A percentile compares a stretch with the other conserved stretches of the same genome.
Conservation (phyloP, 1,284 basidiomycete species). For the Psilocybe mexicana region DNA sequence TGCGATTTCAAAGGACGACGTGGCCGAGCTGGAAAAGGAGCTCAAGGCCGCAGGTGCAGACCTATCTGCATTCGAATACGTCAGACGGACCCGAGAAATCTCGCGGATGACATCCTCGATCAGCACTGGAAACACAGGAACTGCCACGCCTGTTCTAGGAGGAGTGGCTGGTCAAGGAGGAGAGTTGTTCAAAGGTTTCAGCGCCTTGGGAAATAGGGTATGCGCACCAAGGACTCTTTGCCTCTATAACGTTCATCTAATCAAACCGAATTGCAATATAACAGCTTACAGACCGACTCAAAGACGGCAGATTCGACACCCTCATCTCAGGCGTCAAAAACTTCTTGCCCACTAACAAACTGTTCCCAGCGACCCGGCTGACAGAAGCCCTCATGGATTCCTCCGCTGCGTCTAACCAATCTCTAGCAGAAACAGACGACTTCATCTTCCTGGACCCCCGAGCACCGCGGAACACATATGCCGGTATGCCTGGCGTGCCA, state of each 20-base stretch:
- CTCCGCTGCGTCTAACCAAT: constrained; percentile 86
- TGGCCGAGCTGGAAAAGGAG: constrained; percentile 86
- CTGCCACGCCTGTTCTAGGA: constrained; percentile 77
- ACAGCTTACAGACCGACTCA: constrained; percentile 88
- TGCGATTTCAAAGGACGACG: constrained; percentile 81
- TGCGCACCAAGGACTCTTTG: too few species aligned
- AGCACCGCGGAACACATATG: constrained; percentile 59
- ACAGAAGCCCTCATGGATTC: constrained; percentile 98
- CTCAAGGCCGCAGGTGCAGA: constrained; percentile 81
- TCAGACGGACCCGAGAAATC: constrained; percentile 90
- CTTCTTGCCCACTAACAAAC: constrained; percentile 94
- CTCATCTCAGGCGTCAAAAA: constrained; percentile 98
- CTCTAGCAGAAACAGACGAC: constrained; percentile 94
- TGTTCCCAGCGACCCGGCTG: constrained; percentile 89
- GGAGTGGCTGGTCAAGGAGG: constrained; percentile 62
- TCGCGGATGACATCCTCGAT: constrained; percentile 86
- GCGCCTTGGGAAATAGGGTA: constrained; percentile 88
- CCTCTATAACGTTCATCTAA: too few species aligned
- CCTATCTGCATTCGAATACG: constrained; percentile 88
- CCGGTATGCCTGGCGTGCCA: constrained; percentile 50
- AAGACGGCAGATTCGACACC: constrained; percentile 94
- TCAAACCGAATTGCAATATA: background rate
- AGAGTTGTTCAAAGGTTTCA: constrained; percentile 91
- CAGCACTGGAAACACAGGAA: constrained; percentile 42
- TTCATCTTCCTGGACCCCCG: constrained; percentile 94